Conservation (phyloP, 805 yeast species). For the Candida suzukii region DNA sequence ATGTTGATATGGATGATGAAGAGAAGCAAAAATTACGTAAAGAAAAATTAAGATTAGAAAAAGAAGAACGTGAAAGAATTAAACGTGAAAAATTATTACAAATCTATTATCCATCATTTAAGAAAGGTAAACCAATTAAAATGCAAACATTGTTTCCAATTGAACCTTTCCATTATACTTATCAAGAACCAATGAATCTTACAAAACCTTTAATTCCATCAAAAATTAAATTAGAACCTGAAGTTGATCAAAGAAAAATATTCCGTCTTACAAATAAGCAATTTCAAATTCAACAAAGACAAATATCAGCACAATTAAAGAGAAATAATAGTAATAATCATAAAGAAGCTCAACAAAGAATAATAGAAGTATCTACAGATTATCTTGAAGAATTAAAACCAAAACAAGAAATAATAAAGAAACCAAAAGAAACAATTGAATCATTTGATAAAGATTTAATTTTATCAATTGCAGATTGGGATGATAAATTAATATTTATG, state of each 20-base stretch:
- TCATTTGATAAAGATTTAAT: constrained; percentile 48
- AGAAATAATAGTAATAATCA: not conserved
- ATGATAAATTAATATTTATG: constrained; percentile 49
- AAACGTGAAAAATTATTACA: constrained; percentile 29
- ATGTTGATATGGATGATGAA: constrained; percentile 23
- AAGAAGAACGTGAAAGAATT: constrained; percentile 23
- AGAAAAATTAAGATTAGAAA: constrained; percentile 7
- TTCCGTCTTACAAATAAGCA: constrained; percentile 32
- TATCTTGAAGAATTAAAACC: constrained; percentile 19
- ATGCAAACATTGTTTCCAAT: constrained; percentile 62
- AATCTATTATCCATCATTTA: constrained; percentile 58
- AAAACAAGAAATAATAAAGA: constrained; percentile 7
- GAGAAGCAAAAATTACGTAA: constrained; percentile 4
- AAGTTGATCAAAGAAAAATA: constrained; percentile 48
- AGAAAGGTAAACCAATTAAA: constrained; percentile 45
- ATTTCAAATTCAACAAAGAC: constrained; percentile 5
- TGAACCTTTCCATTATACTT: constrained; percentile 44
- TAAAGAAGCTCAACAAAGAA: constrained; percentile 6
- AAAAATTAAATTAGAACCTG: constrained; percentile 53
- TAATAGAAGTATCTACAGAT: constrained; percentile 19
- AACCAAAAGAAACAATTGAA: constrained; percentile 22
- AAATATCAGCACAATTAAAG: not conserved
- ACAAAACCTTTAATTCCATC: constrained; percentile 50
- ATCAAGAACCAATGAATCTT: constrained; percentile 40
- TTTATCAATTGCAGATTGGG: constrained; percentile 74